Conservation (phyloP, 2,329 filamentous ascomycete genomes). For the Ophiognomonia clavigignenti-juglandacearum region DNA sequence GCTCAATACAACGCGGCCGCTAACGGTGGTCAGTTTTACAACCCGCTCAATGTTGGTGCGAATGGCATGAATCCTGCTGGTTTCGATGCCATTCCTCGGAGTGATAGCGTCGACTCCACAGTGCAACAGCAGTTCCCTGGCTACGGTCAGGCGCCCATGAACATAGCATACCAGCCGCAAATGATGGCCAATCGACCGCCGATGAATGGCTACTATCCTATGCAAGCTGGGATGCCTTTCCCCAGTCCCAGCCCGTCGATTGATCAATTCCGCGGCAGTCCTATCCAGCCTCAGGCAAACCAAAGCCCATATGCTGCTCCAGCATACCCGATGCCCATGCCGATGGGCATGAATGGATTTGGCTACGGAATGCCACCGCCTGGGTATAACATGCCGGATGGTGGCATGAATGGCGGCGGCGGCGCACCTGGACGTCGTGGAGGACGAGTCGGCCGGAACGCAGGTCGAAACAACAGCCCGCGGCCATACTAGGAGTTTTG, state of each 20-base stretch:
- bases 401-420: constrained; percentile 11
- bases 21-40: constrained; percentile 47
- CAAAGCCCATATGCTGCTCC: constrained; percentile 44
- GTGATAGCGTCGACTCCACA: constrained; percentile 46
- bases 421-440: constrained; percentile 10
- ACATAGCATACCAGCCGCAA: constrained; percentile 54
- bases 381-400: constrained; percentile 13
- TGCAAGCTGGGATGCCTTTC: constrained; percentile 54
- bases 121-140: constrained; percentile 43
- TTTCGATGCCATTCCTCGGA: constrained; percentile 50
- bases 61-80: constrained; percentile 26
- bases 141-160: constrained; percentile 42
- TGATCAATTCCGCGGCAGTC: constrained; percentile 53
- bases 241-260: constrained; percentile 41
- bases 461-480: constrained; percentile 15
- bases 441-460: constrained; percentile 12
- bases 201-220: constrained; percentile 54
- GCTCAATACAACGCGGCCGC: constrained; percentile 32
- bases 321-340: constrained; percentile 42
- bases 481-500: constrained; percentile 9
- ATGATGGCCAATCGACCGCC: constrained; percentile 51
- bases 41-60: constrained; percentile 38
- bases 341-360: constrained; percentile 35
- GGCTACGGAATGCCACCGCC: constrained; percentile 30
- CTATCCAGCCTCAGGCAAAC: constrained; percentile 40